Conservation (phyloP, 495 filamentous ascomycete species). For the Ascodesmis nigricans region DNA sequence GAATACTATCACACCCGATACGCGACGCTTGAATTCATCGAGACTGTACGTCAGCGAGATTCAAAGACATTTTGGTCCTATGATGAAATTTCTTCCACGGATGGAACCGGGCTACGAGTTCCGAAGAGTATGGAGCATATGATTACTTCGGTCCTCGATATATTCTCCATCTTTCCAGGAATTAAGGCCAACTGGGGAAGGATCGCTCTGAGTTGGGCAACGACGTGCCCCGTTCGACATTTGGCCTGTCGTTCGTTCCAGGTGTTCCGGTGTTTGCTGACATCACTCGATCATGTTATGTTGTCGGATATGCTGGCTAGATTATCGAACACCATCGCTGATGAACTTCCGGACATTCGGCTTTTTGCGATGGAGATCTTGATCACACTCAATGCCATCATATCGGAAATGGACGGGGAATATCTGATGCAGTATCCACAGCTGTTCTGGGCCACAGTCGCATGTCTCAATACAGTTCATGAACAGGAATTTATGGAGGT, state of each 20-base stretch:
- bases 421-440: constrained; percentile 76
- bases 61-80: constrained; percentile 76
- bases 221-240: constrained; percentile 87
- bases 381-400: constrained; percentile 75
- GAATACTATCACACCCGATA: constrained; percentile 41
- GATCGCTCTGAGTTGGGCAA: constrained; percentile 80
- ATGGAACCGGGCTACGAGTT: constrained; percentile 53
- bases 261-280: constrained; percentile 82
- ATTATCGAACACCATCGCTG: constrained; percentile 85
- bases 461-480: constrained; percentile 85
- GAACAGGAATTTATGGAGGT: constrained; percentile 86
- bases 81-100: constrained; percentile 63
- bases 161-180: constrained; percentile 70
- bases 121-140: constrained; percentile 68
- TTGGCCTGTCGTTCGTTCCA: constrained; percentile 93
- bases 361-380: constrained; percentile 96
- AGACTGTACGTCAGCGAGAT: constrained; percentile 72
- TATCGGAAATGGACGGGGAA: constrained; percentile 53
- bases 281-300: constrained; percentile 75
- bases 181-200: constrained; percentile 79
- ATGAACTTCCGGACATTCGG: constrained; percentile 75
- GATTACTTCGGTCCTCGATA: constrained; percentile 54
- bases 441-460: constrained; percentile 91
- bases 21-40: constrained; percentile 69
- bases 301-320: constrained; percentile 86